Evolutionary conservation across 345 rosid species (phyloP).

Genomic region (Clarkia xantiana): DNA sequence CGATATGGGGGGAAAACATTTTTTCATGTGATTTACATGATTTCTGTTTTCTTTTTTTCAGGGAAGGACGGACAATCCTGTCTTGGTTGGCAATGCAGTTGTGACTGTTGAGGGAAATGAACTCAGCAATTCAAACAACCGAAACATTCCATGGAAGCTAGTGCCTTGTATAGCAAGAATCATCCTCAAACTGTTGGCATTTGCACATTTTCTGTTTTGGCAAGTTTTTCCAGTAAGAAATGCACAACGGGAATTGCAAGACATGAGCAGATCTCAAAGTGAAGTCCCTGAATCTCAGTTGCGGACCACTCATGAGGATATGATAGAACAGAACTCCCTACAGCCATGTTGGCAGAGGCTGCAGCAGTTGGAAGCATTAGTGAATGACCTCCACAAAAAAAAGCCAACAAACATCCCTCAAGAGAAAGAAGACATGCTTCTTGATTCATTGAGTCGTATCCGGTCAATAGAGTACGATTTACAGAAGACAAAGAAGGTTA

Average conservation of each 20-base stretch:
- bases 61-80: no score
- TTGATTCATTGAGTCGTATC: conserved; percentile 65
- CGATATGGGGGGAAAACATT: no score
- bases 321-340: conserved; percentile 32
- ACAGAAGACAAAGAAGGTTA: conserved; percentile 78
- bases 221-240: conserved; percentile 17
- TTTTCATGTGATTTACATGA: no score
- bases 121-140: no score
- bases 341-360: conserved; percentile 82
- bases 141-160: conserved; percentile 9
- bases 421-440: conserved; percentile 82
- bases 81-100: no score
- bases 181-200: conserved; percentile 34
- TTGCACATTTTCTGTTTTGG: conserved; percentile 30
- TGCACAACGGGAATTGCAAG: conserved; percentile 19
- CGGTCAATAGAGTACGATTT: conserved; percentile 72
- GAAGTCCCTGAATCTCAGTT: conserved; percentile 17
- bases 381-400: conserved; percentile 45
- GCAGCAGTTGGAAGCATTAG: conserved; percentile 57
- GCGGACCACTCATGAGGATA: conserved; percentile 14
- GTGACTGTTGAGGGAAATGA: no score
- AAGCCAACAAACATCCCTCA: conserved; percentile 66
- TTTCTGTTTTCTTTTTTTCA: no score
- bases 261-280: conserved; percentile 18
- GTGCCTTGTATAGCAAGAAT: conserved; percentile 20